Evolutionary conservation across 306 rosid species (phyloP), one percentile per base, ranked within the genome.

Genomic region (Styphnolobium japonicum): DNA sequence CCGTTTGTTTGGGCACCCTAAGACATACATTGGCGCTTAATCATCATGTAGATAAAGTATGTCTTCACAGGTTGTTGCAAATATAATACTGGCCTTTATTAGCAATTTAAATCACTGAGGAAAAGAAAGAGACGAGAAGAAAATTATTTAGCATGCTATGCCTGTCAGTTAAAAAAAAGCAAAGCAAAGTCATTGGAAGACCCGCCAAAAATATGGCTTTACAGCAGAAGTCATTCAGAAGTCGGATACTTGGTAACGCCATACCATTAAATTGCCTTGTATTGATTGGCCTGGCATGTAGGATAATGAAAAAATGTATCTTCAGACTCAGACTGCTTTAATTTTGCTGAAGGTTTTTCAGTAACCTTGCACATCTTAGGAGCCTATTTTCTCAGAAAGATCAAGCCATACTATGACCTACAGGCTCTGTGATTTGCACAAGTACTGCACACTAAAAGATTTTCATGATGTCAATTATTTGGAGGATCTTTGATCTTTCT

Each of bases 391-490:
- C 25, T n/a, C 42, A 69, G 3, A 70, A 66, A 53, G 46, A 53
- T 14, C 46, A 43, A 60, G 18, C 27, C 12, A 39, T 53, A 33
- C 43, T n/a, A 40, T 37, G 43, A 29, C 22, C 0, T 7, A 63
- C 21, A 52, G 29, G 25, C 4, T 39, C 23, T 19, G 21, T 36
- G 40, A 53, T 11, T 19, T 45, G 33, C 74, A 39, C 60, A 60
- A 22, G 34, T 45, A 29, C 10, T 49, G 25, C 9, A 10, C 61
- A 34, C 45, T 19, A 8, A 0, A 31, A 23, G 52, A 27, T 36
- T 52, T 40, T 14, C 62, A 46, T 33, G 76, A 43, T 71, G 58
- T 19, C 80, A 74, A 45, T 55, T 55, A 55, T 45, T 56, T 58
- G 49, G 55, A 15, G 12, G 14, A 64, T 15, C 64, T 45, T 12